phyloP scores from a whole-genome alignment of 2,329 filamentous ascomycete species.

The Ilyonectria mors-panacis region DNA sequence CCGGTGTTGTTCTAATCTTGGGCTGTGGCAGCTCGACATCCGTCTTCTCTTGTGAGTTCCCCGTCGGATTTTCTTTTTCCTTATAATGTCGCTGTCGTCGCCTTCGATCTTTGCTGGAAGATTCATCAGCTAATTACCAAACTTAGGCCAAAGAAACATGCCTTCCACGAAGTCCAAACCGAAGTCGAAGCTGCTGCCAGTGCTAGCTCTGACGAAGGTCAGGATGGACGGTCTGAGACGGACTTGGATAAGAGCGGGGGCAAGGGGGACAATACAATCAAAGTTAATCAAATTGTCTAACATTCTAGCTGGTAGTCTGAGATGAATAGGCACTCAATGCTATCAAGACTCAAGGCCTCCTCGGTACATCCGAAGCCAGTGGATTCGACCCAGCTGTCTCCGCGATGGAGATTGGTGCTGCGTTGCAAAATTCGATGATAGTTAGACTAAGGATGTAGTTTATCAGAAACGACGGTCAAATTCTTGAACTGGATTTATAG shows the following conservation, averaged over 20 bases:
- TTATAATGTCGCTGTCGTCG: background rate
- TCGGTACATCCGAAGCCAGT: background rate
- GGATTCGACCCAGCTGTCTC: too few species aligned
- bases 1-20: conserved; percentile 10
- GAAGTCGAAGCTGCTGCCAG: background rate
- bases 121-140: background rate
- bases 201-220: background rate
- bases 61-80: too few species aligned
- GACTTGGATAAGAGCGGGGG: background rate
- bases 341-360: background rate
- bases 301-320: background rate
- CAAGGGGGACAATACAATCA: background rate
- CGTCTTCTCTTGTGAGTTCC: background rate
- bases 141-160: background rate
- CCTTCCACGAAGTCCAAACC: background rate
- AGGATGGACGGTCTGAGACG: background rate
- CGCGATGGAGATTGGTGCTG: too few species aligned
- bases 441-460: too few species aligned
- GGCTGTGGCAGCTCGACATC: conserved; percentile 21
- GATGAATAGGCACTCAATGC: background rate
- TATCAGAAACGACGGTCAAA: too few species aligned
- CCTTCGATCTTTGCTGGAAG: background rate
- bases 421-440: too few species aligned
- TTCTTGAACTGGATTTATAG: too few species aligned
- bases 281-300: background rate